Conservation (phyloP, 805 yeast species). For the Starmerella floricola region DNA sequence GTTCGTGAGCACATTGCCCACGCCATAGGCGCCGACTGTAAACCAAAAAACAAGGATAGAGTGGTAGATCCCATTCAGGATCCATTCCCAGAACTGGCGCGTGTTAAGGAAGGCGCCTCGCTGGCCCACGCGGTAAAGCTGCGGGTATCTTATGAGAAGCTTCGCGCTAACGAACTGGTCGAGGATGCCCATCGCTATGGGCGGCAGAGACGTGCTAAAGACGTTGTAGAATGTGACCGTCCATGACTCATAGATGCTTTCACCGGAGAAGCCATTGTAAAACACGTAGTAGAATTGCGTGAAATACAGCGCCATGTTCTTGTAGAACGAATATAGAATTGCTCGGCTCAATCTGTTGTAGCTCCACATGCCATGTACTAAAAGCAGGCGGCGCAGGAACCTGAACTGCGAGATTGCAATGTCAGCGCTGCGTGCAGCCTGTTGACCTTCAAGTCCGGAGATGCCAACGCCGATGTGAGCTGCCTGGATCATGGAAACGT, state of each 20-base stretch:
- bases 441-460: constrained; percentile 99
- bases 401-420: constrained; percentile 92
- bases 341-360: constrained; percentile 90
- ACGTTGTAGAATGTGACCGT: constrained; percentile 92
- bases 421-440: constrained; percentile 97
- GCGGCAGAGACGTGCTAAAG: constrained; percentile 86
- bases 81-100: constrained; percentile 94
- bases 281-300: constrained; percentile 98
- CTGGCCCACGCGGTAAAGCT: constrained; percentile 82
- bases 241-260: constrained; percentile 95
- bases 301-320: constrained; percentile 90
- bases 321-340: constrained; percentile 87
- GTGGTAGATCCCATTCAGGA: constrained; percentile 87
- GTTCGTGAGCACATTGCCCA: constrained; percentile 47
- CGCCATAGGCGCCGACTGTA: constrained; percentile 51
- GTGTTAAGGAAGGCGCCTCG: constrained; percentile 80
- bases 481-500: constrained; percentile 97
- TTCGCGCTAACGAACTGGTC: constrained; percentile 93
- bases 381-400: constrained; percentile 63
- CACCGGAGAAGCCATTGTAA: constrained; percentile 85
- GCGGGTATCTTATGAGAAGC: constrained; percentile 82
- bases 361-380: constrained; percentile 97
- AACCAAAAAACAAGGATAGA: constrained; percentile 74
- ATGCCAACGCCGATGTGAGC: constrained; percentile 99
- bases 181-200: constrained; percentile 89